Evolutionary conservation across 2,329 filamentous ascomycete genomes (phyloP), one percentile per base, ranked within the genome.

Genomic region (Fusarium sarcochroum): DNA sequence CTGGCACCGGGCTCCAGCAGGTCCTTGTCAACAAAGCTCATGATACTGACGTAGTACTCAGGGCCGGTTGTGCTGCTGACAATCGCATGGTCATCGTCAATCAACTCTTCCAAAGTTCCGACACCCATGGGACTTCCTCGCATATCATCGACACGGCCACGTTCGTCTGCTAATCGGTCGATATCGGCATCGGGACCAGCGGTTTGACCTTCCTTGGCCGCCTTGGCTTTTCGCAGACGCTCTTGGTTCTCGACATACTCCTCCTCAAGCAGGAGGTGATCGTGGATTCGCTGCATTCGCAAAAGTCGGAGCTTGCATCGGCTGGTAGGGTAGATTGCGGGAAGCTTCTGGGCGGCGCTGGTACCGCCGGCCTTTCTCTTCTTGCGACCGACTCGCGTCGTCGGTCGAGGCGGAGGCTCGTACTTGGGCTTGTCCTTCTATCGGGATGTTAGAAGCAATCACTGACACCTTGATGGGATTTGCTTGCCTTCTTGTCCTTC

Each of bases 391-490:
- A 99, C 91, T 80, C 96, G 93, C 72, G 96, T 98, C 67, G 96
- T 99, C 68, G 96, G 96, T 77, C 95, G 91, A 81, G 96, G 96
- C 73, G 96, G 96, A 70, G 96, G 96, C 83, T 99, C 96, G 86
- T 99, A 99, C 92, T 97, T 98, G 79, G 96, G 96, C 91, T 99
- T 99, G 69, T 99, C 95, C 88, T 99, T 98, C 95, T 97, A 76
- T 74, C 37, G 25, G 45, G 61, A 4, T 53, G 60, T 79, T 66
- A 78, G 68, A 45, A 6, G 15, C 21, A 7, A 15, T 18, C 7
- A 35, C 30, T 17, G 13, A 25, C 10, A 17, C 21, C 23, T 52
- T 13, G 6, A 13, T 11, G 27, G 25, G 25, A 53, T 34, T 46
- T 30, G 57, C 80, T 56, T 83, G 93, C 95, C 89, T 98, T 98